These are phyloP conservation scores for Auricularia cornea DNA, from an alignment of 768 basidiomycete genomes.

Conservation along the genomic window DNA sequence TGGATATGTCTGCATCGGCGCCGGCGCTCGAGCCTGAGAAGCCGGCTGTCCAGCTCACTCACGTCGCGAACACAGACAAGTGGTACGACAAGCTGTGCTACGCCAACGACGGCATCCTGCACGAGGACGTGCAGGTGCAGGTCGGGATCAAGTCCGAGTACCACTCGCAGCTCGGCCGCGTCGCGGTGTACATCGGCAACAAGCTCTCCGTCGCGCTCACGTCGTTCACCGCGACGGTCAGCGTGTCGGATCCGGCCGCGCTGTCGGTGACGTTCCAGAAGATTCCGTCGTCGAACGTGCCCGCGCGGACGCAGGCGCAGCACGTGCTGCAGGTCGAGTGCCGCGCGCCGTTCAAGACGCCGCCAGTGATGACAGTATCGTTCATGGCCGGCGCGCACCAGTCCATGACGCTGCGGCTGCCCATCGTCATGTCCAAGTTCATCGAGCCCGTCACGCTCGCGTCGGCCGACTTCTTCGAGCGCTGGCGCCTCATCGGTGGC, in stretches of 20 bases:
- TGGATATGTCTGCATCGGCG: conserved; percentile 47
- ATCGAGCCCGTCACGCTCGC: conserved; percentile 86
- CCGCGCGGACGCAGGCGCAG: conserved; percentile 80
- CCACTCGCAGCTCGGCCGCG: conserved; percentile 87
- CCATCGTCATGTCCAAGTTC: conserved; percentile 85
- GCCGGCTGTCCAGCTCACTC: conserved; percentile 22
- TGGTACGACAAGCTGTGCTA: conserved; percentile 85
- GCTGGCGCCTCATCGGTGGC: conserved; percentile 97
- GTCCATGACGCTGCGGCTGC: conserved; percentile 72
- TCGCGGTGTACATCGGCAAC: conserved; percentile 95
- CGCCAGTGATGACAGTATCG: conserved; percentile 78
- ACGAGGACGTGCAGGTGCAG: conserved; percentile 92
- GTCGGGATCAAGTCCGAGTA: conserved; percentile 95
- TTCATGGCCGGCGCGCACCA: conserved; percentile 92
- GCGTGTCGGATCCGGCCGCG: conserved; percentile 64
- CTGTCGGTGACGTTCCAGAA: conserved; percentile 82
- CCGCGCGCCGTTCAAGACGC: conserved; percentile 69
- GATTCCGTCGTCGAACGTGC: conserved; percentile 76
- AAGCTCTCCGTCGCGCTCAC: conserved; percentile 85
- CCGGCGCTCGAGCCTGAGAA: conserved; percentile 25
- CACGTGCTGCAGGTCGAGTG: conserved; percentile 93
- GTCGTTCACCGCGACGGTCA: conserved; percentile 79
- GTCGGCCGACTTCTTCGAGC: conserved; percentile 85
- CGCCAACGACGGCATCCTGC: conserved; percentile 78
- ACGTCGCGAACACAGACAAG: conserved; percentile 68